Evolutionary conservation across 2,329 filamentous ascomycete genomes (phyloP), one percentile per base, ranked within the genome.

Genomic region (Colletotrichum agaves): DNA sequence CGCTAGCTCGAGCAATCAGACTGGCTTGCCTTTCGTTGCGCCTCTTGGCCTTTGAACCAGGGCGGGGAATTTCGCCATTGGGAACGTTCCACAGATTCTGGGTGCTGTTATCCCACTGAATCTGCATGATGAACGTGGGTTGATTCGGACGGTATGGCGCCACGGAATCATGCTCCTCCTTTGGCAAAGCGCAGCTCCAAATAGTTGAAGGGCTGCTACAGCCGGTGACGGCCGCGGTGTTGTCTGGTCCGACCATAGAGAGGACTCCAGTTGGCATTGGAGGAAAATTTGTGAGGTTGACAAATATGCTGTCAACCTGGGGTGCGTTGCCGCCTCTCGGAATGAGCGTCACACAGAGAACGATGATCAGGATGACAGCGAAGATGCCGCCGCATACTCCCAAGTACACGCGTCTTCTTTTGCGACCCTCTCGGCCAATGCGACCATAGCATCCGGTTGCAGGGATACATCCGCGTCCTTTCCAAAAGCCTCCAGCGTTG

Each of bases 151-250:
- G 82, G 74, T 90, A 92, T 0, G 90, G 89, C 2, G 83, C 80
- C 47, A 90, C 87, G 1, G 85, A 84, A 3, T 85, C 79, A 47
- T 94, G 92, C 67, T 93, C 80, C 72, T 94, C 93, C 75, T 93
- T 93, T 2, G 94, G 93, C 15, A 97, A 79, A 11, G 90, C 87
- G 77, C 94, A 98, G 75, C 91, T 97, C 94, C 94, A 98, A 61
- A 96, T 78, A 0, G 91, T 92, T 10, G 88, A 83, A 0, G 91
- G 91, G 7, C 84, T 82, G 4, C 94, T 89, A 72, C 94, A 98
- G 6, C 87, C 88, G 21, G 87, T 87, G 61, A 88, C 85, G n/a
- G 87, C 81, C 2, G 85, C 80, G 0, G 86, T 85, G 56, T 91
- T 89, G 72, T 92, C 87, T 0, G 93, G 88, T 5, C 91, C 91